Evolutionary conservation across 768 basidiomycete genomes (phyloP).

Genomic region (Rhodotorula toruloides): DNA sequence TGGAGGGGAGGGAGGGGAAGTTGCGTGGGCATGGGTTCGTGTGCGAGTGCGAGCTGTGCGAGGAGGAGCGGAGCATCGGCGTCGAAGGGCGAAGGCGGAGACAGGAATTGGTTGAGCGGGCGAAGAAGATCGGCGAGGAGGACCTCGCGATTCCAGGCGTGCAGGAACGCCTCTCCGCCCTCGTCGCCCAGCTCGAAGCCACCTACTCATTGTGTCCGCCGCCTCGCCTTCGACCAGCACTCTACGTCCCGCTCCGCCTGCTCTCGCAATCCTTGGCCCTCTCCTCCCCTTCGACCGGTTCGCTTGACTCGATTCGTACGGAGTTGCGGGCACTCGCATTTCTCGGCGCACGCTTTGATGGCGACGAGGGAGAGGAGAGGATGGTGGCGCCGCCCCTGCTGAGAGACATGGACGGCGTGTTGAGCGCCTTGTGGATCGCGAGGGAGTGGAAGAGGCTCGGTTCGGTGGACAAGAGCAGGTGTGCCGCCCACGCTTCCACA

Average conservation of each 20-base stretch:
- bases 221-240: neutral
- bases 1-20: constrained; percentile 44
- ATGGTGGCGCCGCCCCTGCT: constrained; percentile 29
- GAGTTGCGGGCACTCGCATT: constrained; percentile 10
- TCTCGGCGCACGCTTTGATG: neutral
- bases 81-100: neutral
- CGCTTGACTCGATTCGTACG: constrained; percentile 11
- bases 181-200: neutral
- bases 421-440: constrained; percentile 19
- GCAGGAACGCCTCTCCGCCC: neutral
- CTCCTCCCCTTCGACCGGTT: neutral
- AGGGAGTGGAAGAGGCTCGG: neutral
- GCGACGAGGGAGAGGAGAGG: neutral
- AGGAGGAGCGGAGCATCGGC: constrained; percentile 52
- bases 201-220: neutral
- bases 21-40: constrained; percentile 46
- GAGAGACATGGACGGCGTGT: constrained; percentile 21
- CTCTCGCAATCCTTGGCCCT: constrained; percentile 10
- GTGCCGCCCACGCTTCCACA: neutral
- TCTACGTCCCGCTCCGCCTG: constrained; percentile 17
- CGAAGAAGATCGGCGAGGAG: neutral
- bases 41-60: constrained; percentile 66
- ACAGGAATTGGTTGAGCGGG: neutral
- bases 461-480: neutral
- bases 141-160: neutral